Percentiles rank a stretch among this genome's conserved stretches.
phyloP scores from a whole-genome alignment of 2,329 filamentous ascomycete genomes.

The Fusarium luffae region DNA sequence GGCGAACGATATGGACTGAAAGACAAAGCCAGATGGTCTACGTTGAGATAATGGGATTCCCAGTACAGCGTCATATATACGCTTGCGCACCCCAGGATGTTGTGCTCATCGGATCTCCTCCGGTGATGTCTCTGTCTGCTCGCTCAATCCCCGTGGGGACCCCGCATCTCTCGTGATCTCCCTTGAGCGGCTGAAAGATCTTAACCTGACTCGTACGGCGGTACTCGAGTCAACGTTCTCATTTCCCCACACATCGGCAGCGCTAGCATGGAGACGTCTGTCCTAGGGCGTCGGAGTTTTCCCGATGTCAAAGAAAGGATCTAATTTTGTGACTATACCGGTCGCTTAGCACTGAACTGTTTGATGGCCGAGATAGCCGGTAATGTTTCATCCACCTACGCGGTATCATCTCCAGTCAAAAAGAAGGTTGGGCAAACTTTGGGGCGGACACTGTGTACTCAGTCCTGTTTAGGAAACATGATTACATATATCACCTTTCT shows the following conservation, averaged over 20 bases:
- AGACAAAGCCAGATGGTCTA: accelerated
- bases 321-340: neutral
- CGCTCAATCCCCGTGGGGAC: neutral
- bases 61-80: neutral
- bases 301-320: neutral
- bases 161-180: neutral
- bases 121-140: neutral
- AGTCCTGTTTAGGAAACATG: too few relatives aligned
- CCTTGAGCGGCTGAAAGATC: neutral
- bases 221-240: neutral
- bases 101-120: neutral
- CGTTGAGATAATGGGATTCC: accelerated
- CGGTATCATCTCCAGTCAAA: too few relatives aligned
- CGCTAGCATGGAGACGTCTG: neutral
- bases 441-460: too few relatives aligned
- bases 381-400: neutral
- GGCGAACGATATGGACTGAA: too few relatives aligned
- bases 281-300: neutral
- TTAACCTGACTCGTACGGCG: neutral
- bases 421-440: too few relatives aligned
- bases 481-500: too few relatives aligned
- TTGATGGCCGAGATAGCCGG: neutral
- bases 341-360: neutral
- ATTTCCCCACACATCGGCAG: neutral
- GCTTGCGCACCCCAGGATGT: accelerated